A percentile compares a stretch with the other conserved stretches of the same genome.
These are phyloP conservation scores for Cytauxzoon felis DNA, from an alignment of 169 alveolate species.

Conservation along the genomic window DNA sequence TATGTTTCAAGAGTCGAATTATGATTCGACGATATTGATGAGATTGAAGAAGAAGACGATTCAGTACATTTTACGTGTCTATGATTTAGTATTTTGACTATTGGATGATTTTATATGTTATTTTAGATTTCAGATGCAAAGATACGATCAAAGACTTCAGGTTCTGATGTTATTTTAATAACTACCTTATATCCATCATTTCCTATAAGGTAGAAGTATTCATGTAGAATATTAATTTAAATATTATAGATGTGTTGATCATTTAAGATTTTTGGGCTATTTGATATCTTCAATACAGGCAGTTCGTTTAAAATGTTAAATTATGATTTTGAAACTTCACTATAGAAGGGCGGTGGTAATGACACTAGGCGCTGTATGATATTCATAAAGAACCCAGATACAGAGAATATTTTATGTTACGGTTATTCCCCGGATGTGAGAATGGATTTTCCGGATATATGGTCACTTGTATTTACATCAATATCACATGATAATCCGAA, in stretches of 20 bases:
- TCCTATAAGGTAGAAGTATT: neutral
- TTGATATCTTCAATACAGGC: neutral
- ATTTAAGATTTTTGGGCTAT: neutral
- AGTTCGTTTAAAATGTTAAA: neutral
- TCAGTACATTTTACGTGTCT: conserved; percentile 14
- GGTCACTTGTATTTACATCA: conserved; percentile 57
- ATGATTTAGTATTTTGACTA: conserved; percentile 11
- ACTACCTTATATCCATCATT: conserved; percentile 43
- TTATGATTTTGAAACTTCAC: neutral
- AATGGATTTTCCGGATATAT: conserved; percentile 35
- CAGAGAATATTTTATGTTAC: conserved; percentile 6
- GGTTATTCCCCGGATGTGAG: conserved; percentile 51
- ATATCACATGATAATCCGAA: conserved; percentile 32
- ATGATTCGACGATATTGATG: conserved; percentile 41
- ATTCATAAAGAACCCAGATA: conserved; percentile 21
- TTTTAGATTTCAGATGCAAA: conserved; percentile 2
- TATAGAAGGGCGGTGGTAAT: neutral
- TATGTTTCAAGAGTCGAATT: conserved; percentile 49
- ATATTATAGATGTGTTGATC: neutral
- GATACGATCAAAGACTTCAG: conserved; percentile 15
- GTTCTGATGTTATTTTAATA: conserved; percentile 18
- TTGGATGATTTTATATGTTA: neutral
- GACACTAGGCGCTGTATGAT: neutral
- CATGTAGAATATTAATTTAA: neutral
- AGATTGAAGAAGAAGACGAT: conserved; percentile 32